These are phyloP conservation scores for Ormosia emarginata DNA, from an alignment of 306 rosid genomes.

Conservation along the genomic window DNA sequence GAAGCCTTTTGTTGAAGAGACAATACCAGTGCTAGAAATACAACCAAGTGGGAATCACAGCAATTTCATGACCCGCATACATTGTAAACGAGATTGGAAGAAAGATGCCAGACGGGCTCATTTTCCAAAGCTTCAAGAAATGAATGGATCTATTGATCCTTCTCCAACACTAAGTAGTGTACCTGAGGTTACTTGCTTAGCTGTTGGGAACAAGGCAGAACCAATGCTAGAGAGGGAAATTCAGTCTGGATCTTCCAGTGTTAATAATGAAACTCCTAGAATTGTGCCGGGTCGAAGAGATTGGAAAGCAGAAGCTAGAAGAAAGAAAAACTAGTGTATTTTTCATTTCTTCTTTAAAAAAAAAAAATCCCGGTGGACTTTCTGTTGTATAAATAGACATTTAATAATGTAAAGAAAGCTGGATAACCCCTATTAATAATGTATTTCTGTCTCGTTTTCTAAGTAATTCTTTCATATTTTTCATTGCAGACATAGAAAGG, in stretches of 20 bases:
- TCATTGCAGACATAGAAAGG: conserved; percentile 18
- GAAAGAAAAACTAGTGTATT: conserved; percentile 45
- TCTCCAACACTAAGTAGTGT: conserved; percentile 26
- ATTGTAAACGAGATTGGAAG: conserved; percentile 77
- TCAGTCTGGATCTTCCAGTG: conserved; percentile 32
- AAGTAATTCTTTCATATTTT: background rate
- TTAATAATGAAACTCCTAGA: conserved; percentile 34
- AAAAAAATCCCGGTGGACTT: background rate
- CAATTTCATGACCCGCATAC: conserved; percentile 39
- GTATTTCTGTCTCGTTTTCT: conserved; percentile 23
- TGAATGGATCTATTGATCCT: conserved; percentile 29
- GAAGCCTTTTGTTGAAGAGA: conserved; percentile 36
- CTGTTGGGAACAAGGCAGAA: conserved; percentile 36
- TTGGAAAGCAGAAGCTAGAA: conserved; percentile 97
- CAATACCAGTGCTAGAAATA: conserved; percentile 27
- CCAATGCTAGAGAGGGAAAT: conserved; percentile 20
- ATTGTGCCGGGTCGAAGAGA: conserved; percentile 54
- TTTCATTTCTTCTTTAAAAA: background rate
- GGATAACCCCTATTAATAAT: background rate
- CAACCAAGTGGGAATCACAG: conserved; percentile 31
- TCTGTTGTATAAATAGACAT: conserved; percentile 22
- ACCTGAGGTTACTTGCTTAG: conserved; percentile 27
- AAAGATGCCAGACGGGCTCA: conserved; percentile 78
- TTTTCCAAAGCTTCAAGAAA: conserved; percentile 33
- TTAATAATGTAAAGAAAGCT: conserved; percentile 25